Percentiles rank a stretch among this genome's conserved stretches.
These are phyloP conservation scores for Moesziomyces sp. DNA, from an alignment of 1,284 basidiomycete species.

Conservation along the genomic window DNA sequence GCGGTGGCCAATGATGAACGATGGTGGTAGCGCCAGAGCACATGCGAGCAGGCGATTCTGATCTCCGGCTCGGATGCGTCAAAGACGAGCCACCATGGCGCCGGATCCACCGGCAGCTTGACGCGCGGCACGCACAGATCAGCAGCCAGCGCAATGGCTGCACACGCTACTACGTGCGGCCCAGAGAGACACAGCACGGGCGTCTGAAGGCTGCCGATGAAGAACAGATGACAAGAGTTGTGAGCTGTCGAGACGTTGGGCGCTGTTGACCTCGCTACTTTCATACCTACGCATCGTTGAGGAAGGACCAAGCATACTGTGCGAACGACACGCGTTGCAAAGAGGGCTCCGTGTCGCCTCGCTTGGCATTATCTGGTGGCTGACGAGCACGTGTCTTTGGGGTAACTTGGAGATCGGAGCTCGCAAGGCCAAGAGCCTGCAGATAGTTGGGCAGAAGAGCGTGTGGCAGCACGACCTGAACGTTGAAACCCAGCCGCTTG, in stretches of 20 bases:
- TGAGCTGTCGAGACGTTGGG: neutral
- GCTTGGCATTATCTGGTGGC: neutral
- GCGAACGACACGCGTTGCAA: constrained; percentile 29
- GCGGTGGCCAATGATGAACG: constrained; percentile 1
- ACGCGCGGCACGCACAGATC: constrained; percentile 40
- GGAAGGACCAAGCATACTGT: constrained; percentile 67
- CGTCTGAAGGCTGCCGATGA: constrained; percentile 78
- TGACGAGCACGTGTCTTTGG: neutral
- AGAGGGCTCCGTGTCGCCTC: neutral
- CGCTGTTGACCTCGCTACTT: no score
- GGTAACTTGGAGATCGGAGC: constrained; percentile 9
- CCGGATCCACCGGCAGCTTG: constrained; percentile 63
- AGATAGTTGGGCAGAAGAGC: constrained; percentile 95
- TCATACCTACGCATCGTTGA: constrained; percentile 68
- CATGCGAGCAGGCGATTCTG: constrained; percentile 44
- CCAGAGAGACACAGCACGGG: constrained; percentile 88
- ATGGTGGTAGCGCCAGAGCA: constrained; percentile 55
- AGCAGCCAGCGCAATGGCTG: constrained; percentile 68
- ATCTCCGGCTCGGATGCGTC: constrained; percentile 63
- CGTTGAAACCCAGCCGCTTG: constrained; percentile 73
- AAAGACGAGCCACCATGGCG: constrained; percentile 69
- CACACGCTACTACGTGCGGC: constrained; percentile 86
- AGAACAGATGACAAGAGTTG: neutral
- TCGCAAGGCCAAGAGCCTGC: constrained; percentile 80
- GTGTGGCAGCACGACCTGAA: constrained; percentile 84